Base-by-base conservation (phyloP, 306 rosid genomes). In the Pyrus pyrifolia region DNA sequence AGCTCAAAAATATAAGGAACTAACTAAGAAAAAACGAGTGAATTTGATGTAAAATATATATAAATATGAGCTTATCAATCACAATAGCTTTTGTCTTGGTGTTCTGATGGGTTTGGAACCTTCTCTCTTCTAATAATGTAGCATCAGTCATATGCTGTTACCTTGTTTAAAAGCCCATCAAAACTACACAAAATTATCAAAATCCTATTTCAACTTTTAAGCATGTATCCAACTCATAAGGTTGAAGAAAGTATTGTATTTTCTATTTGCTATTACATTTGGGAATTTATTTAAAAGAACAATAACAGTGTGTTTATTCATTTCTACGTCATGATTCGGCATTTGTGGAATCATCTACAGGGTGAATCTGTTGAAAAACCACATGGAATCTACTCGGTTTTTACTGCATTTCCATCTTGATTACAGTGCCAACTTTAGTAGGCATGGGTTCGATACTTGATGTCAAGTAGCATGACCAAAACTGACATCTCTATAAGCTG, bases 391-490 rank as follows among this genome's bases (percentile, higher is more conserved):
- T 90, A 8, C 38, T 35, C 98, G 11, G 92, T 96, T 75, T 85
- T 84, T 60, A 92, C 92, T 5, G 93, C 86, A 29, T 77, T 71
- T 22, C 92, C 97, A 62, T 95, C 97, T 58, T 95, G 83, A 75
- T 95, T 90, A 58, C 97, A 72, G 81, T 88, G 90, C 97, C 97
- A 95, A 35, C 88, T 51, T 72, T 83, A 92, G 85, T 82, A 70
- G 53, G 96, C 97, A 81, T 88, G 98, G 6, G 97, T 95, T 79
- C 92, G 55, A 77, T 95, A 89, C 88, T 88, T 88, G 67, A 92
- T 84, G 75, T 84, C 90, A 89, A 25, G 88, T 84, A 70, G 88
- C 98, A 19, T 95, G 97, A 30, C 98, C 97, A 13, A 86, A 95
- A 80, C 97, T 95, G 27, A 93, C 93, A 53, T 94, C 97, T 29